Evolutionary conservation across 805 yeast genomes (phyloP).

Genomic region (Wickerhamiella musiphila): DNA sequence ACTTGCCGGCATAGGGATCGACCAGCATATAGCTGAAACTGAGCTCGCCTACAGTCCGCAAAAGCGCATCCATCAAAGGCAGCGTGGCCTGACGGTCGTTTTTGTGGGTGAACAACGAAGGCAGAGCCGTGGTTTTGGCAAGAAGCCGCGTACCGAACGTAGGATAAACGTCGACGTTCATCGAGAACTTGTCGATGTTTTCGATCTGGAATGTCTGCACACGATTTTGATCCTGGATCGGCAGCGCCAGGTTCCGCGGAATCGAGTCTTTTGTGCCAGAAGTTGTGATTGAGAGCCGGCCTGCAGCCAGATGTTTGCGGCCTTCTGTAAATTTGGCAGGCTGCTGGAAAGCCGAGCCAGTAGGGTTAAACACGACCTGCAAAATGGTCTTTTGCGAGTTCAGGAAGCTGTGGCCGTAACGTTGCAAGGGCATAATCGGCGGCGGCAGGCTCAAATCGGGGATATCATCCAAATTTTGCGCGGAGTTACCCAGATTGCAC

Average conservation of each 20-base stretch:
- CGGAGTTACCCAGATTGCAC: constrained; percentile 11
- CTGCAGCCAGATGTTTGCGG: constrained; percentile 24
- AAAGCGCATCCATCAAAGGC: constrained; percentile 67
- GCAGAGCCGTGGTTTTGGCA: constrained; percentile 72
- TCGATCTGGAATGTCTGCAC: constrained; percentile 74
- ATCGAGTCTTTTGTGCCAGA: constrained; percentile 55
- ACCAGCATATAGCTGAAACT: constrained; percentile 65
- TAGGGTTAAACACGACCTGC: constrained; percentile 49
- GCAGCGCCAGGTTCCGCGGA: constrained; percentile 72
- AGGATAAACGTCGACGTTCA: constrained; percentile 84
- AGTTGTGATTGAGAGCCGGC: constrained; percentile 65
- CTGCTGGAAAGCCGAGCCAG: constrained; percentile 19
- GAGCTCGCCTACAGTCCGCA: constrained; percentile 68
- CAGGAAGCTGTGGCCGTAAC: constrained; percentile 90
- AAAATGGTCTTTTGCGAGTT: constrained; percentile 69
- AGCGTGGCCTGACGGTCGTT: constrained; percentile 27
- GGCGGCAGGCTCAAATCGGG: constrained; percentile 91
- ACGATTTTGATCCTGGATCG: constrained; percentile 50
- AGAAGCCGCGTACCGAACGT: constrained; percentile 85
- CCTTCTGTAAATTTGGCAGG: constrained; percentile 30
- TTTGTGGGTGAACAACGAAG: constrained; percentile 29
- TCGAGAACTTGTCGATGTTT: constrained; percentile 48
- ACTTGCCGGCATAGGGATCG: constrained; percentile 70
- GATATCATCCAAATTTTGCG: constrained; percentile 42
- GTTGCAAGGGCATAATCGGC: constrained; percentile 80